These are phyloP conservation scores for Nymphaea thermarum DNA, from an alignment of 164 flowering plant species.

Conservation along the genomic window DNA sequence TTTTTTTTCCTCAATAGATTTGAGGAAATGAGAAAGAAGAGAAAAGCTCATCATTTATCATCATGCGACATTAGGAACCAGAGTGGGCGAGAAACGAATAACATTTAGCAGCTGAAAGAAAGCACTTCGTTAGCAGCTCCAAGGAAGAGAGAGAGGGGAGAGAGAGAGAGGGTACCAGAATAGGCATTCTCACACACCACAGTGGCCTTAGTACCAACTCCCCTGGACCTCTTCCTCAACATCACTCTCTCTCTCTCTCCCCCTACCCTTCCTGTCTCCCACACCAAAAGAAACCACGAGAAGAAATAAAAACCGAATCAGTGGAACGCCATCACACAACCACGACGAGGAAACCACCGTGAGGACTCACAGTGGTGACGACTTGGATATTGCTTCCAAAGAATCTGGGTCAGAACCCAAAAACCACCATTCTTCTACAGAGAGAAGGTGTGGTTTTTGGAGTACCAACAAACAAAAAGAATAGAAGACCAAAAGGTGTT, in stretches of 20 bases:
- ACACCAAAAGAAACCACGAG: too few relatives aligned
- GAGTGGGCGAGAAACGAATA: too few relatives aligned
- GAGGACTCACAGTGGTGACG: neutral
- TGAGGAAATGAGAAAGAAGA: too few relatives aligned
- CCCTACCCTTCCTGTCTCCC: too few relatives aligned
- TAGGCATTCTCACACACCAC: conserved; percentile 30
- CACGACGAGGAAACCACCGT: neutral
- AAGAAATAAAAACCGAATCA: too few relatives aligned
- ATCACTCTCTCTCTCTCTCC: conserved; percentile 11
- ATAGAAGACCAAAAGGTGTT: neutral
- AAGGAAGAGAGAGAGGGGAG: too few relatives aligned
- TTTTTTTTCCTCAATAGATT: too few relatives aligned
- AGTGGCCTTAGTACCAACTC: conserved; percentile 42
- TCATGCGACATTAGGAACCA: too few relatives aligned
- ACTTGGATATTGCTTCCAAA: too few relatives aligned
- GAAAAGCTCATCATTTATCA: too few relatives aligned
- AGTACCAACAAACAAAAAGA: neutral
- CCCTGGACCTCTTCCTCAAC: conserved; percentile 63
- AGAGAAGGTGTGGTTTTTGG: neutral
- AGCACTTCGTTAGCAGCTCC: too few relatives aligned
- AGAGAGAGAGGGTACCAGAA: conserved; percentile 22
- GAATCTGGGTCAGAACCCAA: neutral
- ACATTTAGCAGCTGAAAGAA: too few relatives aligned
- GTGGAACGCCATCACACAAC: neutral
- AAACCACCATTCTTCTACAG: neutral